Percentiles rank a stretch among this genome's conserved stretches.
These are phyloP conservation scores for Pleurotus pulmonarius DNA, from an alignment of 768 basidiomycete genomes.

Conservation along the genomic window DNA sequence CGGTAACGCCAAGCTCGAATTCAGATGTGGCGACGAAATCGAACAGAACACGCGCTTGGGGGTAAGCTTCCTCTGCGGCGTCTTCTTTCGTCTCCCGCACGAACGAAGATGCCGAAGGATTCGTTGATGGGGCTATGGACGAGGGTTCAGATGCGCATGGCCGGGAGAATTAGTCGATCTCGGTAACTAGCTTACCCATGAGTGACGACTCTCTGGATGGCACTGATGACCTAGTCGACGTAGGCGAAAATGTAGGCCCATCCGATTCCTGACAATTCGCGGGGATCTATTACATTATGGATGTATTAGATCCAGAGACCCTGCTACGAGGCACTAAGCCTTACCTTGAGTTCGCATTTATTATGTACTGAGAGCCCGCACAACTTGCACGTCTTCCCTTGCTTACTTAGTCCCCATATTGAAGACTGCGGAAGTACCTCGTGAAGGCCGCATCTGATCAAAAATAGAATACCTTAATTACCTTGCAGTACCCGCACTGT, in stretches of 20 bases:
- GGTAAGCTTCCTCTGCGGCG: conserved; percentile 39
- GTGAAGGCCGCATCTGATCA: background rate
- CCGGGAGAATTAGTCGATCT: too few species aligned
- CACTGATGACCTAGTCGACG: conserved; percentile 13
- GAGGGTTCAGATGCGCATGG: background rate
- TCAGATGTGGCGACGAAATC: conserved; percentile 73
- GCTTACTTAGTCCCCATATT: conserved; percentile 85
- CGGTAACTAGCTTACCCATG: background rate
- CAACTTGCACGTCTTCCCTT: conserved; percentile 78
- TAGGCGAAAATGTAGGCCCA: conserved; percentile 16
- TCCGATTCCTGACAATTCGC: conserved; percentile 57
- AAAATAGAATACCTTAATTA: conserved; percentile 16
- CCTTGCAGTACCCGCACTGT: conserved; percentile 79
- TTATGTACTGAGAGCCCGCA: conserved; percentile 80
- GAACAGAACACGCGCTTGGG: conserved; percentile 62
- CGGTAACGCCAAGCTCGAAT: conserved; percentile 69
- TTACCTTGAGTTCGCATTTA: conserved; percentile 84
- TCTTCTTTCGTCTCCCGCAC: conserved; percentile 35
- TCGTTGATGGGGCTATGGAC: conserved; percentile 9
- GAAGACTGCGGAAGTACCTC: conserved; percentile 46
- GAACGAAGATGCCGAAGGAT: conserved; percentile 57
- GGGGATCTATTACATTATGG: conserved; percentile 51
- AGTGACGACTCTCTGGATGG: conserved; percentile 17
- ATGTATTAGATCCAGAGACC: background rate
- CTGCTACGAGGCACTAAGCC: conserved; percentile 3